Conservation (phyloP, 2,329 filamentous ascomycete species). For the Dothiorella sarmentorum region DNA sequence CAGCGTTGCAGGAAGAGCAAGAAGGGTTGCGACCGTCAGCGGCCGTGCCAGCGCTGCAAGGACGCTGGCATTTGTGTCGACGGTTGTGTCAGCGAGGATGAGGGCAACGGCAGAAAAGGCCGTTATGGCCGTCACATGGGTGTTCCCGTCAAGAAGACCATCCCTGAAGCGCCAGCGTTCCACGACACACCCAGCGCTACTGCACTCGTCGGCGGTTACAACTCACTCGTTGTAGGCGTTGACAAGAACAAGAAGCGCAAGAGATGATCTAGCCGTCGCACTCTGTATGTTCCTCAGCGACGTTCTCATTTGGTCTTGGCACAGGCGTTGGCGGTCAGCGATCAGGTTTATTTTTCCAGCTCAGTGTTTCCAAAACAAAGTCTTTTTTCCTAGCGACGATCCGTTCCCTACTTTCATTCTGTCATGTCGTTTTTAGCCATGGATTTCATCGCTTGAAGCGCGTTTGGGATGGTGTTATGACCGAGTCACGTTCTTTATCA, state of each 20-base stretch:
- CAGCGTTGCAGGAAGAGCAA: slow-evolving; percentile 99
- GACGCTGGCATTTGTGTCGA: slow-evolving; percentile 92
- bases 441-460: slow-evolving; percentile 6
- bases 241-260: slow-evolving; percentile 71
- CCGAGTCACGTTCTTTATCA: slow-evolving; percentile 1
- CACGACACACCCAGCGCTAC: slow-evolving; percentile 28
- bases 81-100: slow-evolving; percentile 94
- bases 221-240: slow-evolving; percentile 25
- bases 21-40: slow-evolving; percentile 96
- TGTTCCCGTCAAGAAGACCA: slow-evolving; percentile 59
- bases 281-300: not conserved
- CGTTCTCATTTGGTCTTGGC: slow-evolving; percentile 6
- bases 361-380: not conserved
- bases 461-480: slow-evolving; percentile 3
- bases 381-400: slow-evolving; percentile 10
- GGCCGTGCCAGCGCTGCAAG: slow-evolving; percentile 90
- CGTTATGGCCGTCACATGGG: slow-evolving; percentile 75
- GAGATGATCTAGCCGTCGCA: slow-evolving; percentile 42
- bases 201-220: slow-evolving; percentile 23
- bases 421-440: slow-evolving; percentile 14
- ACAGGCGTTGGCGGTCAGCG: slow-evolving; percentile 18
- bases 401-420: slow-evolving; percentile 17
- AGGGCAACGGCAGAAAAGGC: slow-evolving; percentile 94
- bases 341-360: slow-evolving; percentile 1
- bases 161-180: slow-evolving; percentile 36